Percentiles rank a stretch among this genome's conserved stretches.
phyloP scores from a whole-genome alignment of 495 filamentous ascomycete species.

The Neurospora terricola region DNA sequence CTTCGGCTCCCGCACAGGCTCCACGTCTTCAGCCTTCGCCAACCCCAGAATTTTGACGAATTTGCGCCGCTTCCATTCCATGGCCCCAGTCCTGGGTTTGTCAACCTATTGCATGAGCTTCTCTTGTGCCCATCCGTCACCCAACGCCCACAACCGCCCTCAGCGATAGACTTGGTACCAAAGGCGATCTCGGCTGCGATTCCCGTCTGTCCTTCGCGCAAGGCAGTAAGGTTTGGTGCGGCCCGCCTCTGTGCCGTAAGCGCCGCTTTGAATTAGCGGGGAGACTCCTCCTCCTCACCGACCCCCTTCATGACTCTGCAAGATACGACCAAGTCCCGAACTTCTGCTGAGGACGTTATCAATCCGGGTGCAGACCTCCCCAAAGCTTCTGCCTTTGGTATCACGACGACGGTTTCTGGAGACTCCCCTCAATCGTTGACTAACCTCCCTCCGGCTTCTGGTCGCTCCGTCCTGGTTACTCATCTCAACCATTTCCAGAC shows the following conservation, averaged over 20 bases:
- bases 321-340: constrained; percentile 4
- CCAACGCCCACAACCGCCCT: background rate
- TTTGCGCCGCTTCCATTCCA: constrained; percentile 3
- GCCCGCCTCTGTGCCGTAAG: background rate
- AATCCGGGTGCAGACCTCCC: constrained; percentile 3
- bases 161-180: background rate
- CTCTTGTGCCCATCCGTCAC: background rate
- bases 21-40: constrained; percentile 1
- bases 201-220: background rate
- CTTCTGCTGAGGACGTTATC: constrained; percentile 6
- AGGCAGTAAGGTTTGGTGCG: background rate
- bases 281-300: background rate
- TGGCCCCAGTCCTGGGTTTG: constrained; percentile 7
- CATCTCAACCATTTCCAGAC: background rate
- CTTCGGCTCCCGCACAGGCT: background rate
- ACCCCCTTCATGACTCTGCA: constrained; percentile 16
- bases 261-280: background rate
- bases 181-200: background rate
- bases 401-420: background rate
- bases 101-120: constrained; percentile 1
- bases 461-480: constrained; percentile 5
- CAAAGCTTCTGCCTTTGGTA: background rate
- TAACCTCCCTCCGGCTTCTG: constrained; percentile 5
- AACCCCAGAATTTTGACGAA: background rate
- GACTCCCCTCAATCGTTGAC: background rate